These are phyloP conservation scores for Balakata baccata DNA, from an alignment of 345 rosid genomes.

Conservation along the genomic window DNA sequence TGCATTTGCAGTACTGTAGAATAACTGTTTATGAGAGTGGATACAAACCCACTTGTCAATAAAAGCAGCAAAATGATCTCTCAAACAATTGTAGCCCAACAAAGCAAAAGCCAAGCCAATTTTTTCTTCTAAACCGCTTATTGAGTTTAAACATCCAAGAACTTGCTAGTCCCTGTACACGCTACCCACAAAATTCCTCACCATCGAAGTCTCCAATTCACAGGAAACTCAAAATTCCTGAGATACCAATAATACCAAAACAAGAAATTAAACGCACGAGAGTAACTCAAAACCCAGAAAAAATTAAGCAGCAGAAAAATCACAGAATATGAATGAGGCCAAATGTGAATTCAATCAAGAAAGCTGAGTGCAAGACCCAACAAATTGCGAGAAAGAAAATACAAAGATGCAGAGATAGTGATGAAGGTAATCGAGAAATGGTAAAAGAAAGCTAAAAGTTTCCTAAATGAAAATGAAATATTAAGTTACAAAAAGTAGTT, in stretches of 20 bases:
- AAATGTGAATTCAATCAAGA: constrained; percentile 11
- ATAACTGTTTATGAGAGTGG: constrained; percentile 4
- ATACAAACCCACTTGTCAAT: constrained; percentile 15
- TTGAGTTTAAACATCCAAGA: neutral
- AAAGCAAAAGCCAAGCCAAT: neutral
- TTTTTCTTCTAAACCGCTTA: neutral
- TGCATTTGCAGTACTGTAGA: constrained; percentile 34
- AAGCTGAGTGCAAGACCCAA: neutral
- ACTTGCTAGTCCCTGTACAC: neutral
- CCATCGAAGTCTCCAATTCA: constrained; percentile 12
- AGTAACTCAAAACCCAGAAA: neutral
- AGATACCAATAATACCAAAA: constrained; percentile 15
- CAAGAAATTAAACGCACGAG: constrained; percentile 5
- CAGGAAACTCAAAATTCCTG: constrained; percentile 18
- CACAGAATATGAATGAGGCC: neutral
- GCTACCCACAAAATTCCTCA: constrained; percentile 8
- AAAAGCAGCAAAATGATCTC: constrained; percentile 10
- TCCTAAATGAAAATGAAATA: constrained; percentile 13
- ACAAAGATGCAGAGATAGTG: neutral
- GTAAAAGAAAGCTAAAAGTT: constrained; percentile 18
- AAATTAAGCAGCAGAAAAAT: neutral
- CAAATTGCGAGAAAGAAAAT: neutral
- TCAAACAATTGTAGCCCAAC: neutral
- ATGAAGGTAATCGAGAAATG: neutral
- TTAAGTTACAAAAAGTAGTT: constrained; percentile 1